Percentiles rank a stretch among this genome's conserved stretches.
Conservation (phyloP, 495 filamentous ascomycete species). For the Venustampulla echinocandica region DNA sequence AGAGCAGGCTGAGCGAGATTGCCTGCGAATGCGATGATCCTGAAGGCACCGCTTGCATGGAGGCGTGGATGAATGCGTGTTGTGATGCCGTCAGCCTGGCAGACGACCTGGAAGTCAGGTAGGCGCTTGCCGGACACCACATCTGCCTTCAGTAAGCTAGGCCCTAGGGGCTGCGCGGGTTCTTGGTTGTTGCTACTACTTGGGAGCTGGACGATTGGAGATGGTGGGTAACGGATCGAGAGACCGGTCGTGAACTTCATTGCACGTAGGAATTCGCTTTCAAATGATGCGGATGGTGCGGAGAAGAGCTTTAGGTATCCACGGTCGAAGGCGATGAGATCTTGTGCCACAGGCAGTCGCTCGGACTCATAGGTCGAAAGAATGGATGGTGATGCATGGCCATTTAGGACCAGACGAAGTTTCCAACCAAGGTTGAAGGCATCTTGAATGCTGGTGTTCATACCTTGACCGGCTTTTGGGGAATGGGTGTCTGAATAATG, state of each 20-base stretch:
- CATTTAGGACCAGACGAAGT: constrained; percentile 50
- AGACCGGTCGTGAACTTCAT: constrained; percentile 31
- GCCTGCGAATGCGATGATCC: constrained; percentile 57
- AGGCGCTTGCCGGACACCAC: constrained; percentile 31
- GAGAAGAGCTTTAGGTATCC: constrained; percentile 43
- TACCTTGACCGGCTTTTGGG: constrained; percentile 67
- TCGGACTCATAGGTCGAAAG: constrained; percentile 65
- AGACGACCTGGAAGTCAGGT: constrained; percentile 50
- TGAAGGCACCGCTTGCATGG: constrained; percentile 50
- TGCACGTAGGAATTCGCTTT: constrained; percentile 28
- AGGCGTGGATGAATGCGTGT: constrained; percentile 42
- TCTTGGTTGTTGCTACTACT: constrained; percentile 13
- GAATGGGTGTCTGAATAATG: constrained; percentile 59
- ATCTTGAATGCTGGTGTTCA: constrained; percentile 64
- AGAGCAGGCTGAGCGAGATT: constrained; percentile 36
- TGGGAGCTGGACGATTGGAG: constrained; percentile 20
- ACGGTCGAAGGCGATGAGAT: constrained; percentile 66
- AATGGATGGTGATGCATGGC: constrained; percentile 40
- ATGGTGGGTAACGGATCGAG: constrained; percentile 28
- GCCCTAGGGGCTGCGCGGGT: constrained; percentile 3
- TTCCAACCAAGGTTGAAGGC: constrained; percentile 74
- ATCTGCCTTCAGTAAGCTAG: neutral
- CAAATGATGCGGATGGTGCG: constrained; percentile 31
- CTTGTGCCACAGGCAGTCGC: constrained; percentile 57
- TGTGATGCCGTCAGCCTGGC: constrained; percentile 50